Base-by-base conservation (phyloP, 2,329 filamentous ascomycete species). In the Cladosporium sp. region DNA sequence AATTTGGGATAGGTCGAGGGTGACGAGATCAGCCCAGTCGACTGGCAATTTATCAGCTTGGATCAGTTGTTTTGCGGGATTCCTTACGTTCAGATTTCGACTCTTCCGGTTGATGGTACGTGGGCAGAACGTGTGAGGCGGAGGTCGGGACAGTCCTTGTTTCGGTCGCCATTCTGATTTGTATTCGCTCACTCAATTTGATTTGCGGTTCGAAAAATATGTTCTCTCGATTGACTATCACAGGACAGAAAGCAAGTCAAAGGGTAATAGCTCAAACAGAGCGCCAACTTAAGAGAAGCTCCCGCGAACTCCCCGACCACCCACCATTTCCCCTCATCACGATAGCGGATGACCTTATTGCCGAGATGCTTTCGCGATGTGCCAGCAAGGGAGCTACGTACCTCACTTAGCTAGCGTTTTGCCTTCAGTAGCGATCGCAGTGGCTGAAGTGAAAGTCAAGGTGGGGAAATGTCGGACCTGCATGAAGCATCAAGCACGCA, bases 21-120 rank as follows among this genome's bases (percentile, higher is more conserved):
- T 82, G 4, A 78, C 72, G 1, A 83, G 72, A 52, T 83, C 78
- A 1, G 79, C 76, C 77, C 79, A 83, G 18, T 52, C 43, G 19
- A 52, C 49, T 52, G 33, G 0, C 14, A 9, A 4, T 22, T 22
- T 52, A 22, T 52, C 9, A 52, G 49, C 19, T 33, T 11, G 10
- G 35, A 37, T 10, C 6, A 37, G 6, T 34, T 9, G 11, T 11
- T 6, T n/a, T 3, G 14, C 9, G 35, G 11, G 14, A 5, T 16
- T 28, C 14, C 46, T 37, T 2, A 50, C 46, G 18, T 16, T 50
- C 46, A 14, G 38, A 35, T 16, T 50, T 50, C 8, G 46, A 50
- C 11, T 50, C 46, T 43, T 50, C 46, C 28, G 46, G 46, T 34
- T 50, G 46, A 18, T 43, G 40, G 10, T 43, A 50, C 11, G 41